Base-by-base conservation (phyloP, 2,329 filamentous ascomycete genomes). In the Fusarium anthophilum region DNA sequence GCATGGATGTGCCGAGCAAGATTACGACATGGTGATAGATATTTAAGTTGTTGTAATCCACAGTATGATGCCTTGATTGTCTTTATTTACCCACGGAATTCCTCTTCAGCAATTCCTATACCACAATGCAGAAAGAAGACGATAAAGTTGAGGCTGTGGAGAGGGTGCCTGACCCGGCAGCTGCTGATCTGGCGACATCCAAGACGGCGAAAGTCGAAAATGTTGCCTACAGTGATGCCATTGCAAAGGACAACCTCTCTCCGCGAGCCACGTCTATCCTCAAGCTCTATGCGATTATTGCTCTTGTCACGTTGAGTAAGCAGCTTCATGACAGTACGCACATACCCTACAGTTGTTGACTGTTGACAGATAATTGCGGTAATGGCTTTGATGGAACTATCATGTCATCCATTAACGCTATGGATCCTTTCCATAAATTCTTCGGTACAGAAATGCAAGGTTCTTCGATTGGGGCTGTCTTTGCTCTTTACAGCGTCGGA, bases 181-280 rank as follows among this genome's bases (percentile, higher is more conserved):
- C n/a, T 5, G n/a, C 18, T 55, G 37, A 55, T 13, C n/a, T 61
- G 14, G 37, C 28, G 47, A 9, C 47, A 44, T 61, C 58, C 2
- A 61, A 61, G 38, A n/a, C 47, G 3, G 58, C 58, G 8, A 61
- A 61, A 24, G 58, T 61, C 18, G 18, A 61, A 1, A 61, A 61
- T n/a, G 58, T 61, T 15, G 47, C 58, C 4, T 61, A 61, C 14
- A 61, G 58, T 13, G 58, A 61, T 61, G 58, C 58, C n/a, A 54
- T 61, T 9, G 47, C 58, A 11, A 61, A 61, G 18, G 58, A 61
- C 2, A 61, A 61, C 47, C 47, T 61, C 11, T 61, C 58, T 28
- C 47, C 20, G 2, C 18, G n/a, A 7, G 47, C 58, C 15, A 1
- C 38, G 9, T 61, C 38, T 4, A 38, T 61, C 10, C 11, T 54